phyloP scores from a whole-genome alignment of 2,329 filamentous ascomycete genomes.

The Hypoxylon sp. region DNA sequence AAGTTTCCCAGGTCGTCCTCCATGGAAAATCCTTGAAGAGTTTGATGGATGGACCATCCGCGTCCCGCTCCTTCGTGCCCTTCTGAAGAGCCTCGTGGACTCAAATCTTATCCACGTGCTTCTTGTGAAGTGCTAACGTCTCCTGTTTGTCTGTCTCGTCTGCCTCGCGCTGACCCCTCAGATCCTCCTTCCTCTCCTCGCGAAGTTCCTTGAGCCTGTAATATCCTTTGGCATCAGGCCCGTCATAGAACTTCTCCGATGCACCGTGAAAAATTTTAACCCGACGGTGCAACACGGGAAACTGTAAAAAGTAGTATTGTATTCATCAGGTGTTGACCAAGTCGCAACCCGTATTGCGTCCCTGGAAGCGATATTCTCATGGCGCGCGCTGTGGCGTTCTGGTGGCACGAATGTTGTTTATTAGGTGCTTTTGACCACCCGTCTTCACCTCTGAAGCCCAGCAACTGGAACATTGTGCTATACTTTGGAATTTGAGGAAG shows the following conservation, averaged over 20 bases:
- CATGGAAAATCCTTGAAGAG: not conserved
- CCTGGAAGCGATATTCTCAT: not conserved
- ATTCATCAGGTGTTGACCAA: not conserved
- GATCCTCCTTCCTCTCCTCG: conserved; percentile 5
- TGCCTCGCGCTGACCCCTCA: not conserved
- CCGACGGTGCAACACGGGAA: no score
- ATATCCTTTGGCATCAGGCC: not conserved
- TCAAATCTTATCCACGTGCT: not conserved
- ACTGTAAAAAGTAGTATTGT: not conserved
- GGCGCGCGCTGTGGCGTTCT: not conserved
- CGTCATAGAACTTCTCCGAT: conserved; percentile 7
- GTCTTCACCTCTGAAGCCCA: not conserved
- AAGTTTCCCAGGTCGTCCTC: no score
- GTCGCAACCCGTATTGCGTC: not conserved
- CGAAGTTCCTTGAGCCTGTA: not conserved
- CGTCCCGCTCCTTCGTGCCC: not conserved
- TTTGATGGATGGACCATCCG: not conserved
- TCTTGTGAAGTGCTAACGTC: not conserved
- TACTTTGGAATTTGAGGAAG: not conserved
- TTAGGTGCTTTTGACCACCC: not conserved
- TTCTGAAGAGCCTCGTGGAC: not conserved
- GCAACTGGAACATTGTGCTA: not conserved
- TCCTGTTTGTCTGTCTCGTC: not conserved
- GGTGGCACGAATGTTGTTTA: not conserved
- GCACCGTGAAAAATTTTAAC: not conserved